Evolutionary conservation across 2,329 filamentous ascomycete species (phyloP).

Genomic region (Amphichorda felina): DNA sequence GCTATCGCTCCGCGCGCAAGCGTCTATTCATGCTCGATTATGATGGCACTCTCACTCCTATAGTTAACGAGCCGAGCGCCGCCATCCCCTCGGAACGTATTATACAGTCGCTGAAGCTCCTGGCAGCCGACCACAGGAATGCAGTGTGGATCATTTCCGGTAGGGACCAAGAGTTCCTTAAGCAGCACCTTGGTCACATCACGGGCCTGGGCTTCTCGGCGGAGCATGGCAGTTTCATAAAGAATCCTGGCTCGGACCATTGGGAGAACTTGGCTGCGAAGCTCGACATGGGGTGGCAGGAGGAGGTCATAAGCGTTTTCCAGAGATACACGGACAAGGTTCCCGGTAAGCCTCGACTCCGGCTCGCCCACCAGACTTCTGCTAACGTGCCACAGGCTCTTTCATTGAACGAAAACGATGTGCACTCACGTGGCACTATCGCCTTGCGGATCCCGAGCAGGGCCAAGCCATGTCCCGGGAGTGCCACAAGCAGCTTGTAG

Average conservation of each 20-base stretch:
- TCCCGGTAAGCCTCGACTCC: conserved; percentile 44
- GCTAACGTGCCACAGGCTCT: conserved; percentile 43
- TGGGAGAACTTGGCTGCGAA: conserved; percentile 87
- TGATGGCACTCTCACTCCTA: conserved; percentile 90
- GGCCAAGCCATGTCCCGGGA: conserved; percentile 69
- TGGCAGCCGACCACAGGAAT: conserved; percentile 73
- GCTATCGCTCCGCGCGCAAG: conserved; percentile 64
- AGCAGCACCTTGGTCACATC: conserved; percentile 88
- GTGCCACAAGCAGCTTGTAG: conserved; percentile 72
- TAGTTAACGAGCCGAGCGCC: conserved; percentile 81
- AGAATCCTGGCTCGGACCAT: conserved; percentile 58
- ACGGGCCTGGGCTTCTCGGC: conserved; percentile 82
- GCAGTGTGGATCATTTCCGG: conserved; percentile 98
- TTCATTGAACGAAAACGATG: conserved; percentile 93
- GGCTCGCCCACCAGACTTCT: background rate
- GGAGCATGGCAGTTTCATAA: conserved; percentile 93
- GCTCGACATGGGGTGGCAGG: conserved; percentile 87
- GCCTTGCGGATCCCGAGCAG: conserved; percentile 76
- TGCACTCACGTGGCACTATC: conserved; percentile 95
- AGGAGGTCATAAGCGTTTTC: conserved; percentile 73
- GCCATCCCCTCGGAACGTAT: conserved; percentile 81
- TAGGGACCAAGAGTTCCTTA: conserved; percentile 82
- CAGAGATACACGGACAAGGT: conserved; percentile 80
- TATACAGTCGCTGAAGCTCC: conserved; percentile 63
- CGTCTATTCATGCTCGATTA: conserved; percentile 98